Percentiles rank a stretch among this genome's conserved stretches.
Conservation (phyloP, 805 yeast genomes). For the Kluyveromyces nonfermentans region DNA sequence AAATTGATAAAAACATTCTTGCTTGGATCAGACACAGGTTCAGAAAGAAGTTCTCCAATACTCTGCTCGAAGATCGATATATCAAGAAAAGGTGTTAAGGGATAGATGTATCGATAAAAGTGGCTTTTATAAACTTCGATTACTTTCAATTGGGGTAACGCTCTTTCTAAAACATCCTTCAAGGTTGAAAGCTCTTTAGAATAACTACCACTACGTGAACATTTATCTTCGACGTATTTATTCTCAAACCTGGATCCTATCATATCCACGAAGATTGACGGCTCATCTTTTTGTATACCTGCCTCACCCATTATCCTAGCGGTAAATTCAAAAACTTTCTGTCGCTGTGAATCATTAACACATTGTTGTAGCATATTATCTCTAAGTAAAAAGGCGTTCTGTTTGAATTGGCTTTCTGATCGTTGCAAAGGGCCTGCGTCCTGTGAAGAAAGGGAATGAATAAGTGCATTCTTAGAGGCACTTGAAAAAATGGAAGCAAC, state of each 20-base stretch:
- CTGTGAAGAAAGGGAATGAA: conserved; percentile 24
- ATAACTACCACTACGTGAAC: conserved; percentile 17
- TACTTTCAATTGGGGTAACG: conserved; percentile 20
- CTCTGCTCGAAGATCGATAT: conserved; percentile 23
- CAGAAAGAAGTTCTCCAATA: conserved; percentile 13
- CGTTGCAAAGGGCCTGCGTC: conserved; percentile 20
- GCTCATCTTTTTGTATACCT: neutral
- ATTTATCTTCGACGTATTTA: conserved; percentile 19
- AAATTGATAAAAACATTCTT: conserved; percentile 16
- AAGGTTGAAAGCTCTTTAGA: conserved; percentile 19
- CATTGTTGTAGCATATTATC: conserved; percentile 18
- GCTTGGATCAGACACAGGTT: conserved; percentile 12
- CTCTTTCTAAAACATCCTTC: conserved; percentile 15
- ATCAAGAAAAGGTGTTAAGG: conserved; percentile 23
- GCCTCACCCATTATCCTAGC: conserved; percentile 17
- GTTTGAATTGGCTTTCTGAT: conserved; percentile 18
- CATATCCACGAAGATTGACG: conserved; percentile 3
- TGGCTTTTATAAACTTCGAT: conserved; percentile 19
- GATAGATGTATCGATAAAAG: conserved; percentile 22
- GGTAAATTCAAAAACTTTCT: conserved; percentile 20
- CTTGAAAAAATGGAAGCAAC: conserved; percentile 23
- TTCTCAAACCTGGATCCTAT: conserved; percentile 1
- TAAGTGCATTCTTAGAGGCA: conserved; percentile 22
- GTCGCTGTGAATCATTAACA: conserved; percentile 14
- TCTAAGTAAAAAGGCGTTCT: conserved; percentile 18